Evolutionary conservation across 2,329 filamentous ascomycete species (phyloP), one percentile per base, ranked within the genome.

Genomic region (Fusarium brachygibbosum): DNA sequence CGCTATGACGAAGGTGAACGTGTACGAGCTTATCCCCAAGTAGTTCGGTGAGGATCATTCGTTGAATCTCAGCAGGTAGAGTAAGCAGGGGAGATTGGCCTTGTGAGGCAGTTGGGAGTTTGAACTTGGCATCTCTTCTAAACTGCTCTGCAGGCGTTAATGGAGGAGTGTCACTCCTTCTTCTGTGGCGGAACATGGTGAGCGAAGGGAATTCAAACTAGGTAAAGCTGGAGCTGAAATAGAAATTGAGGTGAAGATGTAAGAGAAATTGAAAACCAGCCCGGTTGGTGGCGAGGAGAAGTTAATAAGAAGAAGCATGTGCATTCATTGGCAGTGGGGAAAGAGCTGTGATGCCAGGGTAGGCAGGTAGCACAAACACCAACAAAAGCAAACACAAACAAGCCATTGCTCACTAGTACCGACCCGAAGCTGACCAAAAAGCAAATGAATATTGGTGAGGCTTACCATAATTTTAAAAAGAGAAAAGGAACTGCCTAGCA

Each of bases 21-120:
- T 58, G 49, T 11, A 58, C 32, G 16, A 55, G 21, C 21, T n/a
- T 9, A 6, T 16, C 12, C 8, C 53, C 53, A n/a, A 49, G 48
- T 14, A 56, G 42, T 12, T 56, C 42, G 17, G 17, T 38, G 10
- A 31, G 38, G 14, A 56, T 50, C 19, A 56, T 34, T 5, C 19
- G 25, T 38, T 21, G 32, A 16, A 56, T 38, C 42, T 56, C 52
- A 16, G 16, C 19, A 6, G 53, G 53, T 11, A 49, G 25, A 6
- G 16, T 17, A 10, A 56, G 23, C 6, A 56, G 23, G 8, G 25
- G 17, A 14, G 56, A 58, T 21, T 34, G 25, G 6, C 17, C 11
- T 28, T 59, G 56, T 3, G 29, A 10, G 10, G 34, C 32, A 13
- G 40, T 14, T 35, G 28, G 40, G 17, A 29, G 25, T 13, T 19